These are phyloP conservation scores for Moniliella sp. DNA, from an alignment of 1,284 basidiomycete species.

Conservation along the genomic window DNA sequence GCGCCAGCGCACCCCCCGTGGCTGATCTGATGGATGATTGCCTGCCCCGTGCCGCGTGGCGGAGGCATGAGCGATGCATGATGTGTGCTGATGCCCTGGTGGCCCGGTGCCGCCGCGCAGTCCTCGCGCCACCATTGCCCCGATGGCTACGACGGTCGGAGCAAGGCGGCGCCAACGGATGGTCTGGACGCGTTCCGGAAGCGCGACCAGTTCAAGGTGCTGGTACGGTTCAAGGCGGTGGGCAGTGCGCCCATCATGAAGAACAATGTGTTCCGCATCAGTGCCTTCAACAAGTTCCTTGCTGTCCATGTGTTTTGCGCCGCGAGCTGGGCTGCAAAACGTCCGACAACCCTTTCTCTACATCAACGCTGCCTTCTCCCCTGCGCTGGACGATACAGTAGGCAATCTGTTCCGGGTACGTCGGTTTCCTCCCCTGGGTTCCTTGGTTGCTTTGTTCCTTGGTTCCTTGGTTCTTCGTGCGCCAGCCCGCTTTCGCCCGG, in stretches of 20 bases:
- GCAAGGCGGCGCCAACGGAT: no score
- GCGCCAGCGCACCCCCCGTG: no score
- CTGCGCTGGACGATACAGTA: slow-evolving; percentile 75
- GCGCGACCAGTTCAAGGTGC: no score
- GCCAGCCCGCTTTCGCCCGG: not conserved
- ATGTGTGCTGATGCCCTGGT: no score
- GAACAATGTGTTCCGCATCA: slow-evolving; percentile 82
- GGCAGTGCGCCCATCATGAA: slow-evolving; percentile 97
- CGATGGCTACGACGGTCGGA: no score
- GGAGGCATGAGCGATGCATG: no score
- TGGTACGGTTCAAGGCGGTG: slow-evolving; percentile 93
- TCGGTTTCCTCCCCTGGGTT: not conserved
- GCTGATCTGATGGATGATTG: no score
- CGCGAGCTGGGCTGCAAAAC: slow-evolving; percentile 73
- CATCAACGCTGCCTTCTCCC: slow-evolving; percentile 89
- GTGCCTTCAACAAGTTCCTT: slow-evolving; percentile 77
- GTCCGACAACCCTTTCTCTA: slow-evolving; percentile 80
- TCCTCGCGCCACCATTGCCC: no score
- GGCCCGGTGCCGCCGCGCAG: no score
- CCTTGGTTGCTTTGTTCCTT: not conserved
- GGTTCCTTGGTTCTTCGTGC: not conserved
- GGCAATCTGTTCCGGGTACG: slow-evolving; percentile 49
- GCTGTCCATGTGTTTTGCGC: slow-evolving; percentile 80
- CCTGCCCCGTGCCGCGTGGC: no score
- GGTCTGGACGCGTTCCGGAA: no score